Evolutionary conservation across 2,329 filamentous ascomycete genomes (phyloP), one percentile per base, ranked within the genome.

Genomic region (Calonectria honghensis): DNA sequence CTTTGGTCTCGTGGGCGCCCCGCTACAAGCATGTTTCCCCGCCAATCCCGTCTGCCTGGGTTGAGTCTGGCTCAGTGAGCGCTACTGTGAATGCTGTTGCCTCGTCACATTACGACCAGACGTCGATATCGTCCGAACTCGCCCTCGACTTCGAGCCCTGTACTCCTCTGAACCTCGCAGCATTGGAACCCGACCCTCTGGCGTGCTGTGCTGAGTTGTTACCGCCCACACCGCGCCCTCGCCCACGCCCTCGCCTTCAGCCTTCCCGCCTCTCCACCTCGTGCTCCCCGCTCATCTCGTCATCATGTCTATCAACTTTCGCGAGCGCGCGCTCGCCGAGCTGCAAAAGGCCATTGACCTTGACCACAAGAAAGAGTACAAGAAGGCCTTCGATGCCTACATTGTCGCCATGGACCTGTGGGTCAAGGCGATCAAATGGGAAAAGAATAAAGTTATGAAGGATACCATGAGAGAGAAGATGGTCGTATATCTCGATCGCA

Each of bases 361-460:
- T 81, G 97, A 99, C 88, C 98, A 96, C 79, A 94, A 95, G 59
- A 96, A 95, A 84, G 95, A 98, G 84, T 99, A 99, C 87, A 96
- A 98, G 82, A 96, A 97, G 86, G 97, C 97, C 72, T 98, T 98
- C 85, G 95, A 98, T 84, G 91, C 94, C 77, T 99, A 99, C 91
- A 98, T 98, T 89, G 93, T 95, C 80, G 94, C 96, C 67, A 94
- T 99, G 80, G 96, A 99, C 87, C 92, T 98, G 73, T 99, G 98
- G 90, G 98, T 99, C 94, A 94, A 98, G 75, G 97, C 97, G 41
- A 91, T 99, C 75, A 99, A 99, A 90, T 99, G 96, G 96, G 97
- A 99, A 89, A 99, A 98, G 91, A 98, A 98, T 88, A 93, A 94
- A 77, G 96, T 96, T 81, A 96, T 95, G 77, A 98, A 98, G 89